Evolutionary conservation across 2,329 filamentous ascomycete species (phyloP), one percentile per base, ranked within the genome.

Genomic region (Penicillium rolfsii): DNA sequence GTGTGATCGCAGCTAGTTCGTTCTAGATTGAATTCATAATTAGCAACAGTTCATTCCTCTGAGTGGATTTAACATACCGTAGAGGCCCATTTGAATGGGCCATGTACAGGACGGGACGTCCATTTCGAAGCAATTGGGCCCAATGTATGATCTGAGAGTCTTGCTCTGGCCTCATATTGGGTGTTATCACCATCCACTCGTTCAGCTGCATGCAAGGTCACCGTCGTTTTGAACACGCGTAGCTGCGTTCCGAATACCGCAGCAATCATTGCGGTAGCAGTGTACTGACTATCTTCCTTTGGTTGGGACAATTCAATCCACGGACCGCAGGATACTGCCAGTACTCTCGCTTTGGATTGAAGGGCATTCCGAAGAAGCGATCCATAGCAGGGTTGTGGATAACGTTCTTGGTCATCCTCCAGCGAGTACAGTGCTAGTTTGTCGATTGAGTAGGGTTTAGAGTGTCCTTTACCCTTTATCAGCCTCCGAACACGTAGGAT

Each of bases 361-460:
- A 78, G 36, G 1, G 70, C 64, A 16, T 62, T 66, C 5, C 71
- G 65, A 28, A 78, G 69, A 4, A 78, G 55, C 3, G 77, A 77
- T 3, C 60, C 67, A 0, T 68, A 45, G 24, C 71, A 66, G 8
- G 69, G 19, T 43, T 61, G 52, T 4, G 61, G 60, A 52, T 61
- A 71, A 8, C 63, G 62, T 3, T 24, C 57, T 16, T 30, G 40
- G 12, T 55, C 53, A 2, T 64, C 57, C 8, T 62, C 7, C 0
- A 77, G 14, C 8, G 67, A 58, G 33, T 64, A 63, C 26, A 68
- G 52, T 5, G 69, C 65, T 11, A 77, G 24, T 6, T 75, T 70
- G 5, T 74, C 67, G 2, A 73, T 58, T 26, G 63, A 57, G 41
- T 72, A 72, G 12, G 48, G 36, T 22, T 52, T 50, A 8, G 54